phyloP scores from a whole-genome alignment of 108 stramenopile genomes.

The Nitzschia palea region DNA sequence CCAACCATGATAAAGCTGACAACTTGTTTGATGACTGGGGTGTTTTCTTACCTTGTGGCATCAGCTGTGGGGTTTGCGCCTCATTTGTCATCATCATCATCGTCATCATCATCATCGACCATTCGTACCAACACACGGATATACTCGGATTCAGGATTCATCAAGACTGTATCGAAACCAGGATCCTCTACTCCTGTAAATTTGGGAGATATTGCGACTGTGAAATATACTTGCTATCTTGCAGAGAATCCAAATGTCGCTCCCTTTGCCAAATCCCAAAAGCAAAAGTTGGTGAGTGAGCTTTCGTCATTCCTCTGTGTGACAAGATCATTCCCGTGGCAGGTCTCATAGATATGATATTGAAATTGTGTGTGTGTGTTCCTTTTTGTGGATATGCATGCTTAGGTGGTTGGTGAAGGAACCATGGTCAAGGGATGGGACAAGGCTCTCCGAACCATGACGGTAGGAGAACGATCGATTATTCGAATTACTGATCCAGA shows the following conservation, averaged over 20 bases:
- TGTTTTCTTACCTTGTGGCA: too few relatives aligned
- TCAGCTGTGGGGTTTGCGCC: too few relatives aligned
- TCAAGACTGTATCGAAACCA: conserved; percentile 42
- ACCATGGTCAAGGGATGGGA: conserved; percentile 85
- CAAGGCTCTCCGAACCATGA: conserved; percentile 64
- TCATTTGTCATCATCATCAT: neutral
- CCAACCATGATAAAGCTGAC: too few relatives aligned
- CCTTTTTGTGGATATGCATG: neutral
- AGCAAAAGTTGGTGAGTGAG: conserved; percentile 39
- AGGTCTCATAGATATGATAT: neutral
- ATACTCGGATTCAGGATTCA: conserved; percentile 3
- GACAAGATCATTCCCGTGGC: neutral
- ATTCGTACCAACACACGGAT: neutral
- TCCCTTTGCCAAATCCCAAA: conserved; percentile 37
- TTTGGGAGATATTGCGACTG: conserved; percentile 52
- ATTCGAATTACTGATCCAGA: conserved; percentile 65
- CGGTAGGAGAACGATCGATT: conserved; percentile 65
- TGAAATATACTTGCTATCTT: conserved; percentile 50
- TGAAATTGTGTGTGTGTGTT: neutral
- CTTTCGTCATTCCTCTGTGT: neutral
- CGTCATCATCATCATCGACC: neutral
- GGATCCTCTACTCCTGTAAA: conserved; percentile 21
- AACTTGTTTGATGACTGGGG: too few relatives aligned
- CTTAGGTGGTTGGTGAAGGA: conserved; percentile 57
- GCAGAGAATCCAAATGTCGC: neutral